Base-by-base conservation (phyloP, 306 rosid genomes). In the Rubus parviflorus region DNA sequence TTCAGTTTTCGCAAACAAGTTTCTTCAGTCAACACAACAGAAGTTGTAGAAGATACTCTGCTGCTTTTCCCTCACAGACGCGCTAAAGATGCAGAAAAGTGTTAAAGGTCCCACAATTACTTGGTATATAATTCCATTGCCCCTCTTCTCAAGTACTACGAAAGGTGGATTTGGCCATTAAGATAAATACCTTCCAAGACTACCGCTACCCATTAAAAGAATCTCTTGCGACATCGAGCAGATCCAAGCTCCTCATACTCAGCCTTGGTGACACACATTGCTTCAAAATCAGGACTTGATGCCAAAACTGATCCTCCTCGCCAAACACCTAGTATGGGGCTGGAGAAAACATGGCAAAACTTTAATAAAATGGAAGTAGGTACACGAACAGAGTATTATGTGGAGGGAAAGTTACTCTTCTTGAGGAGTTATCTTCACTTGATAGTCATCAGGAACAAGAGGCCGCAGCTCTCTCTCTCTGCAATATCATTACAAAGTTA, bases 181-280 rank as follows among this genome's bases (percentile, higher is more conserved):
- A 5, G 69, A 68, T 25, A 35, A 41, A 49, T 17, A 25, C 15
- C 72, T 79, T 70, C 67, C 54, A 63, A 52, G 65, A 37, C 60
- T 16, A 16, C 25, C 48, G 49, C 68, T 41, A 53, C 80, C 90
- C 80, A 89, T 76, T 85, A 90, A 74, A 89, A 87, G 83, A 92
- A 92, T 85, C 98, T 85, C 86, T 80, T 88, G 72, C 96, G 93
- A 83, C 98, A 95, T 56, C 97, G 90, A 74, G 96, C 97, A 68
- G 98, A 95, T 77, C 98, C 98, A 54, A 86, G 97, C 83, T 92
- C 98, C 90, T 95, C 98, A 52, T 95, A 95, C 75, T 95, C 98
- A 4, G 96, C 84, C 88, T 95, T 95, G 76, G 96, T 95, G 71
- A 95, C 98, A 58, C 97, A 92, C 98, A 92, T 89, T 45, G 93